These are phyloP conservation scores for Moricandia arvensis DNA, from an alignment of 345 rosid genomes.

Conservation along the genomic window DNA sequence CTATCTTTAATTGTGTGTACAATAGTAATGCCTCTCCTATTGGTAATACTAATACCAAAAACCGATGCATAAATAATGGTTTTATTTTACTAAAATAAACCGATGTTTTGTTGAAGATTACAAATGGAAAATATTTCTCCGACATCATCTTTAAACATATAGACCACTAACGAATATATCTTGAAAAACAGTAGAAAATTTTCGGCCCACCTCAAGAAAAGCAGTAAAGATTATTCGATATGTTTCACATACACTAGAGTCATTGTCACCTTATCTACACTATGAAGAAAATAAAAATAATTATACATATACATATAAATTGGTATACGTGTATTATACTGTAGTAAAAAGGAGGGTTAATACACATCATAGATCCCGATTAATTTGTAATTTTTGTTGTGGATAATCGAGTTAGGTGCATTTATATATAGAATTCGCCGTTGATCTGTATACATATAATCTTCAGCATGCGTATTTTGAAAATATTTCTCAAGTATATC, in stretches of 20 bases:
- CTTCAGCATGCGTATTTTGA: not conserved
- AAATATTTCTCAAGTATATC: not conserved
- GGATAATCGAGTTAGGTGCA: not conserved
- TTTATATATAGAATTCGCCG: not conserved
- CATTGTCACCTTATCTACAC: slow-evolving; percentile 5
- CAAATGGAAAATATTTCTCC: slow-evolving; percentile 27
- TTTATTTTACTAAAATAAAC: too few relatives aligned
- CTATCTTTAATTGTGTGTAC: not conserved
- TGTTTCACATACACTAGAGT: slow-evolving; percentile 20
- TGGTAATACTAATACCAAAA: slow-evolving; percentile 14
- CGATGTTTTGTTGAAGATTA: too few relatives aligned
- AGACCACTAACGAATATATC: slow-evolving; percentile 27
- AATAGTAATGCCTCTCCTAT: not conserved
- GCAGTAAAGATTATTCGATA: slow-evolving; percentile 19
- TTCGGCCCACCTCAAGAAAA: slow-evolving; percentile 30
- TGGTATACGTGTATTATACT: not conserved
- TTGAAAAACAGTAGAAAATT: slow-evolving; percentile 12
- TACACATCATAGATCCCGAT: not conserved
- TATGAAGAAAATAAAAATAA: not conserved
- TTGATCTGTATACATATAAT: not conserved
- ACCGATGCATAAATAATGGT: not conserved
- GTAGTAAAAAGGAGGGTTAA: not conserved
- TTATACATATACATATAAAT: not conserved
- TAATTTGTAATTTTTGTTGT: not conserved
- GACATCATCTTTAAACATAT: slow-evolving; percentile 32